Conservation (phyloP, 805 yeast species). For the Saturnispora serradocipensis region DNA sequence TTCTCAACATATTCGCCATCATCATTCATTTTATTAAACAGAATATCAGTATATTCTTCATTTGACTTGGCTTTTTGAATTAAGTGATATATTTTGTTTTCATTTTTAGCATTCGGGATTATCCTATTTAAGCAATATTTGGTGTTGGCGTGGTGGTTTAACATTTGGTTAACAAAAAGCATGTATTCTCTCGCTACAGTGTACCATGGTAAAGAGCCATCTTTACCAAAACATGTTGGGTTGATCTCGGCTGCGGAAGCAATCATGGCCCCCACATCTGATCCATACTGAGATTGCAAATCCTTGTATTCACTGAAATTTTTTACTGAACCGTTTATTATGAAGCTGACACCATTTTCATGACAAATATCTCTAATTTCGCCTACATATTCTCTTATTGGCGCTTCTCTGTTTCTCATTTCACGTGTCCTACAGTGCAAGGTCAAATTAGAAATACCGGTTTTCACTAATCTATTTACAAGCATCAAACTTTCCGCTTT, state of each 20-base stretch:
- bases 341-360: conserved; percentile 55
- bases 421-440: conserved; percentile 84
- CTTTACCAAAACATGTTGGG: conserved; percentile 59
- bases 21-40: conserved; percentile 28
- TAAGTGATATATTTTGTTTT: conserved; percentile 41
- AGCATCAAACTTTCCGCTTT: conserved; percentile 51
- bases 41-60: conserved; percentile 37
- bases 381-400: conserved; percentile 60
- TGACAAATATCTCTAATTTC: conserved; percentile 55
- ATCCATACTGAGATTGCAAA: conserved; percentile 44
- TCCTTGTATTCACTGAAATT: conserved; percentile 13
- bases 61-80: conserved; percentile 48
- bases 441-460: conserved; percentile 82
- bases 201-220: conserved; percentile 44
- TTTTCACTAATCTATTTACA: conserved; percentile 47
- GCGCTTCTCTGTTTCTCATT: conserved; percentile 83
- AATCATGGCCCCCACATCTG: conserved; percentile 82
- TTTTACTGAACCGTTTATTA: conserved; percentile 72
- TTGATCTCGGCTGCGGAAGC: conserved; percentile 86
- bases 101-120: conserved; percentile 40
- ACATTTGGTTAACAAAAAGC: conserved; percentile 41
- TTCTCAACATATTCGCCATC: conserved; percentile 23
- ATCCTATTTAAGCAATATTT: conserved; percentile 74
- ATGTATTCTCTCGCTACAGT: conserved; percentile 47
- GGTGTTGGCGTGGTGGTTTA: conserved; percentile 61